phyloP scores from a whole-genome alignment of 768 basidiomycete genomes.

The Floccularia luteovirens region DNA sequence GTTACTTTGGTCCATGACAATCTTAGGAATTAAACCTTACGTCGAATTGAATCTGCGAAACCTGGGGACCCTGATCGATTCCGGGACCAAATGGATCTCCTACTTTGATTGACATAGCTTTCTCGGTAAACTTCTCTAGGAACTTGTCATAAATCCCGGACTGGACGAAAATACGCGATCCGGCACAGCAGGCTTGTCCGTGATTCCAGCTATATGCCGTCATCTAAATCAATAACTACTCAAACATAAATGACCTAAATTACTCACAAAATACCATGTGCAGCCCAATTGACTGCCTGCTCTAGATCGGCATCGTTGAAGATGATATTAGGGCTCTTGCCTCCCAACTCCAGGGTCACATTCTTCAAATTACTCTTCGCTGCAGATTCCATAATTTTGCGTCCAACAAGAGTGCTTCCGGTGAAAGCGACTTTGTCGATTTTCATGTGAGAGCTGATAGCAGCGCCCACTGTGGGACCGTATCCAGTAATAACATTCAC shows the following conservation, averaged over 20 bases:
- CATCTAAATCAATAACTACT: background rate
- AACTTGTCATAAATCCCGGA: constrained; percentile 76
- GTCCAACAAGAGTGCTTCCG: constrained; percentile 62
- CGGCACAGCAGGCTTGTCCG: constrained; percentile 83
- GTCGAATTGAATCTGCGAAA: constrained; percentile 68
- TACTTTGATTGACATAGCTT: constrained; percentile 46
- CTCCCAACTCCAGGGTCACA: constrained; percentile 71
- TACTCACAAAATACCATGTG: constrained; percentile 64
- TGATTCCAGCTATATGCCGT: constrained; percentile 43
- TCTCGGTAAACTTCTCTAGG: constrained; percentile 50
- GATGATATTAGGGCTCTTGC: constrained; percentile 58
- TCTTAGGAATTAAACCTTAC: constrained; percentile 27
- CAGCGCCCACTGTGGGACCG: constrained; percentile 9
- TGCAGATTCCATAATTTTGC: constrained; percentile 68
- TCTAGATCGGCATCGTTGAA: constrained; percentile 62
- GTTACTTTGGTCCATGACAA: background rate
- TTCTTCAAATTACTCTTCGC: constrained; percentile 73
- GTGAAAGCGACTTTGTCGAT: constrained; percentile 5
- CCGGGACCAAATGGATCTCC: constrained; percentile 63
- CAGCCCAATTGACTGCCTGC: constrained; percentile 59
- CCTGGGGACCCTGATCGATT: constrained; percentile 72
- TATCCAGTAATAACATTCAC: constrained; percentile 7
- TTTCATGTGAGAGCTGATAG: constrained; percentile 4
- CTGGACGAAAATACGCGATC: constrained; percentile 84
- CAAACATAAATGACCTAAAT: constrained; percentile 6